Conservation (phyloP, 352 stramenopile species). For the Aphanomyces astaci region DNA sequence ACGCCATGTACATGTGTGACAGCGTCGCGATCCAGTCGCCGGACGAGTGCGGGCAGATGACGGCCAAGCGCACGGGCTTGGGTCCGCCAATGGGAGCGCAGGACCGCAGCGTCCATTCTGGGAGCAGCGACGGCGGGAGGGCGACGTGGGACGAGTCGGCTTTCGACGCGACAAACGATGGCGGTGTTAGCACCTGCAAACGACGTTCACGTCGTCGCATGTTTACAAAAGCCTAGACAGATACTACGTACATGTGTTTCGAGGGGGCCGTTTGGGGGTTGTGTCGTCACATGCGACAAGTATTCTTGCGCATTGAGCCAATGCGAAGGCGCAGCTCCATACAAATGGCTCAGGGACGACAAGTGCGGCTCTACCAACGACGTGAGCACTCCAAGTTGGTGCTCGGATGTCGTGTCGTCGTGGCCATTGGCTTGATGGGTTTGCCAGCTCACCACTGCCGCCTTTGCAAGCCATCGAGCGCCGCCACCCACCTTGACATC, state of each 20-base stretch:
- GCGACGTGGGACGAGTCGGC: not conserved
- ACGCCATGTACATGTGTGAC: not conserved
- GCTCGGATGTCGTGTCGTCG: not conserved
- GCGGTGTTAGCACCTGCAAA: not conserved
- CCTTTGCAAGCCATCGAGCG: not conserved
- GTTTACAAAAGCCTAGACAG: no score
- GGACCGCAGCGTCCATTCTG: constrained; percentile 3
- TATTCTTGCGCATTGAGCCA: not conserved
- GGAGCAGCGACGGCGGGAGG: not conserved
- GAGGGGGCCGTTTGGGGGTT: no score
- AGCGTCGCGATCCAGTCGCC: not conserved
- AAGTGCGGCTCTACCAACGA: not conserved
- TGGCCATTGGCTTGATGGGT: not conserved
- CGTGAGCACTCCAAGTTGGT: not conserved
- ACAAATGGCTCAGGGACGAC: not conserved
- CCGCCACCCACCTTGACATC: not conserved
- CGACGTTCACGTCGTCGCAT: no score
- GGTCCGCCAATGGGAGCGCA: not conserved
- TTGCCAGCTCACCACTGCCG: not conserved
- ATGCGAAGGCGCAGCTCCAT: not conserved
- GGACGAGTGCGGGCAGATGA: constrained; percentile 2
- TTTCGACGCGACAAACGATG: not conserved
- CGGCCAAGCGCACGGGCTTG: constrained; percentile 1
- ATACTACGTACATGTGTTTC: no score
- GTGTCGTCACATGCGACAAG: not conserved